Base-by-base conservation (phyloP, 2,329 filamentous ascomycete genomes). In the Stagonosporopsis chrysanthemi region DNA sequence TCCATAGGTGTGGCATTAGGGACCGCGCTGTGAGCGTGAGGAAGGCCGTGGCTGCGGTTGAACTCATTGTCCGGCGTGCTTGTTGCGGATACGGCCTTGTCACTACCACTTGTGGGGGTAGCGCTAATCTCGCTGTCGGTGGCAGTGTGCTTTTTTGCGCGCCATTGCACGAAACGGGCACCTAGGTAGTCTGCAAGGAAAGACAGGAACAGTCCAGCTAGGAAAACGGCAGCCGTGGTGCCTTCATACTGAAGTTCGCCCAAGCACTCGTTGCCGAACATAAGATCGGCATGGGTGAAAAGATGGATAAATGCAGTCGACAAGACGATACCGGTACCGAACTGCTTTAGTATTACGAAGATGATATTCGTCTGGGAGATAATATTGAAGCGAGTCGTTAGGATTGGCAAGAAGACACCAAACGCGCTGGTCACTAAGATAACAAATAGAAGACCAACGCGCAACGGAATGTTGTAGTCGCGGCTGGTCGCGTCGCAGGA, bases 131-230 rank as follows among this genome's bases (percentile, higher is more conserved):
- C 69, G 3, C 59, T 49, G 50, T 54, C 63, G 15, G 56, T 17
- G 4, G 39, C 42, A 22, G 35, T 41, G 11, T 61, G 64, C 56
- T 68, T 73, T 33, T 52, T 62, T 33, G 71, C 63, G 6, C 71
- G 68, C 71, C 73, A 74, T 24, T 71, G 66, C 0, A 89, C 80
- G 43, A 89, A 73, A 1, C 88, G 84, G 36, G 87, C 83, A 39
- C 88, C 86, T 12, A 85, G 61, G 65, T 86, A 91, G 69, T 93
- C 90, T 33, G 91, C 81, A 1, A 90, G 66, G 73, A 92, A 92
- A 0, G 90, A 88, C 3, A 92, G 63, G 72, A 92, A 89, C 1
- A 91, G 77, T 0, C 90, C 90, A 0, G 86, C 90, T 86, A 92
- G 89, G 43, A 90, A 82, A 38, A 93, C 85, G 2, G 89, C 86